Base-by-base conservation (phyloP, 768 basidiomycete species). In the Coprinopsis marcescibilis region DNA sequence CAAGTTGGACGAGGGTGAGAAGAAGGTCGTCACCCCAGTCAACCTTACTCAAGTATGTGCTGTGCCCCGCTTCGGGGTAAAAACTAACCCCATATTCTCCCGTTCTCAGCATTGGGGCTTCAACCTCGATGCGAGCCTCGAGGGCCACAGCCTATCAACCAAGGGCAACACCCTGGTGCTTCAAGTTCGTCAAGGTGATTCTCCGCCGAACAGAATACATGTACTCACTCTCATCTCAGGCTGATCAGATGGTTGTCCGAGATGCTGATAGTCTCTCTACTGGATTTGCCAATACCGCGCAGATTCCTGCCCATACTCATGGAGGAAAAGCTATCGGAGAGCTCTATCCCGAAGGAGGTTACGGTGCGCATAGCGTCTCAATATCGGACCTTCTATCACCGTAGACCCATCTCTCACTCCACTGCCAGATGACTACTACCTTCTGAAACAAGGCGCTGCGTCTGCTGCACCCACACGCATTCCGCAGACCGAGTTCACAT, bases 101-200 rank as follows among this genome's bases (percentile, higher is more conserved):
- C n/a, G n/a, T n/a, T n/a, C n/a, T 0, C 48, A 88, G 83, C 85
- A 88, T 60, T 88, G 85, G 84, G 86, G 85, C 23, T 88, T 87
- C 68, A 88, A 89, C 57, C 74, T 88, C 10, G 81, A 85, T 26
- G 85, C 82, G 1, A 86, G 83, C 55, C 65, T 38, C 4, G 36
- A 40, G 12, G 25, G 62, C 2, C 71, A 75, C 26, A 59, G 65
- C 13, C 62, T 77, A 24, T 68, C 69, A 21, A 72, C 88, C 32
- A 72, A 77, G 55, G 67, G 76, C 30, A 83, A 73, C 45, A 58
- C 43, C 6, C 54, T 76, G 19, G 69, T 64, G 2, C 69, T 76
- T 46, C 68, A 69, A 20, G 56, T 48, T 25, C 33, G 6, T 25
- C 26, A 23, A 15, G 37, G 5, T 48, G 15, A 2, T 44, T 13